Evolutionary conservation across 225 moss, liverwort and hornwort genomes (phyloP).

Genomic region (Asterella californica): DNA sequence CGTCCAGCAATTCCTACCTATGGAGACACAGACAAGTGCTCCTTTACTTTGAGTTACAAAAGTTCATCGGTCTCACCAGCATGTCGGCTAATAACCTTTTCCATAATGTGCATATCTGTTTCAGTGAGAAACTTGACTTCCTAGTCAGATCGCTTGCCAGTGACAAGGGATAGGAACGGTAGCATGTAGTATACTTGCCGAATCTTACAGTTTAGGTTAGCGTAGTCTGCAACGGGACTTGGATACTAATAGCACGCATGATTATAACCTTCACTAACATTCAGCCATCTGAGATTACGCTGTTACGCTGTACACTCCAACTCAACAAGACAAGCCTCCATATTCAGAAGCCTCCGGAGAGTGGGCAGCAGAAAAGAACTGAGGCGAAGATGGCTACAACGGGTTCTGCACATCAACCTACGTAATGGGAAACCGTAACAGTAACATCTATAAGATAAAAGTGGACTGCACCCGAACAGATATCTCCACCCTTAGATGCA

Average conservation of each 20-base stretch:
- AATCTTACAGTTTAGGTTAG: neutral
- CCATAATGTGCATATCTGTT: neutral
- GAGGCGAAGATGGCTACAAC: too few relatives aligned
- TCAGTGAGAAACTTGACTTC: neutral
- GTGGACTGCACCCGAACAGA: neutral
- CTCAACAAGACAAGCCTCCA: too few relatives aligned
- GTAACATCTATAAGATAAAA: neutral
- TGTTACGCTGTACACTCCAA: too few relatives aligned
- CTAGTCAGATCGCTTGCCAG: too few relatives aligned
- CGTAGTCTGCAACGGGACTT: neutral
- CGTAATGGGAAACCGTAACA: too few relatives aligned
- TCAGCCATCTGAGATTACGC: too few relatives aligned
- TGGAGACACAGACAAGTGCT: neutral
- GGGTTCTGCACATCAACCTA: too few relatives aligned
- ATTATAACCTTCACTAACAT: too few relatives aligned
- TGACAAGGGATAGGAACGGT: neutral
- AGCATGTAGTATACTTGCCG: neutral
- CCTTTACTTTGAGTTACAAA: neutral
- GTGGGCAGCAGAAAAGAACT: too few relatives aligned
- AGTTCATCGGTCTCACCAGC: neutral
- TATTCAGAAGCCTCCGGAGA: too few relatives aligned
- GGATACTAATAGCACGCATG: neutral
- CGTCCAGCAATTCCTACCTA: conserved; percentile 94
- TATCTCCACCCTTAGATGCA: neutral
- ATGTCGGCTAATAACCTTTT: neutral